Base-by-base conservation (phyloP, 129 eudicot species). In the Escallonia rubra region DNA sequence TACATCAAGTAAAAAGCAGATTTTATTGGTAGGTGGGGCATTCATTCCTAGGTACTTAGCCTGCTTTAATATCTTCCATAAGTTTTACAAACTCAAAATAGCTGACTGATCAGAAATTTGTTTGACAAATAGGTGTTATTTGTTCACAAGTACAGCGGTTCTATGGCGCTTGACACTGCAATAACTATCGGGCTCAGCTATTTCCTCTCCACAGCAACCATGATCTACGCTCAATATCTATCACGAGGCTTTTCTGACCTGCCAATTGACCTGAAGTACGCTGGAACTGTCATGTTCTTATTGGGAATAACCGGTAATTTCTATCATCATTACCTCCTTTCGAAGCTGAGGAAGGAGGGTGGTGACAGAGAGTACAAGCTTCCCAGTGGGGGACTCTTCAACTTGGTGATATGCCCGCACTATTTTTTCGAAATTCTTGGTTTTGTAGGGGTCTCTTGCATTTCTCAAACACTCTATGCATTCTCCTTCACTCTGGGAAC, bases 341-440 rank as follows among this genome's bases (percentile, higher is more conserved):
- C 96, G 39, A 80, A 46, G 9, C 67, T 88, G 15, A 80, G 96
- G 68, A 70, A 55, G 57, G 53, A 49, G 38, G 34, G 34, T 15
- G 79, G 81, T 15, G 86, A 80, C 2, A 88, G 75, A 61, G 77
- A 71, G 11, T 88, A 88, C 78, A 82, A 85, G 66, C 85, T 88
- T 13, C 91, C 96, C 3, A 63, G 67, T 70, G 96, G 96, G 34
- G 96, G 91, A n/a, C 70, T 88, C 55, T 88, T 88, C 61, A 45
- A 52, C 61, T 68, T 79, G 67, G 91, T 88, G 15, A 80, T 84
- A 58, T 88, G 96, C 74, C 96, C 96, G n/a, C 91, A 85, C 67
- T 88, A 85, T 63, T 66, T 88, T 0, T 88, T 88, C 14, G 96
- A 88, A 66, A 80, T 85, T 16, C 52, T 85, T 4, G 80, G 77